These are phyloP conservation scores for Pelargonium fulgidum DNA, from an alignment of 441 rosid species.

Conservation along the genomic window DNA sequence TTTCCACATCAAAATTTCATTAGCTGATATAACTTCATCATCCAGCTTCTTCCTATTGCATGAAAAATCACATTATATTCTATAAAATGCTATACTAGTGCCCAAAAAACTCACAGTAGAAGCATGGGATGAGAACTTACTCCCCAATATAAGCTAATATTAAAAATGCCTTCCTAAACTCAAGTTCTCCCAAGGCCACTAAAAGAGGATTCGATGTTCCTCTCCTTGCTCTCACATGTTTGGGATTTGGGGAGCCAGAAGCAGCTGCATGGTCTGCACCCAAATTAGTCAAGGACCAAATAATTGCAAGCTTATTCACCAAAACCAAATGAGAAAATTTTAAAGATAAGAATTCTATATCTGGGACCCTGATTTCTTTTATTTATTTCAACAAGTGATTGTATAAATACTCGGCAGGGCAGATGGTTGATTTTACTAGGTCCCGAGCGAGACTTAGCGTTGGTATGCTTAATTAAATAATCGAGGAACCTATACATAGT, in stretches of 20 bases:
- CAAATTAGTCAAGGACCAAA: neutral
- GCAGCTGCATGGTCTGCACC: neutral
- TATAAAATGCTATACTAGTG: neutral
- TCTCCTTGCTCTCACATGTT: neutral
- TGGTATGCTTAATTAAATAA: no score
- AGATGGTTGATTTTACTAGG: no score
- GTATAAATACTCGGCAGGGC: no score
- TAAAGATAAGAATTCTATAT: neutral
- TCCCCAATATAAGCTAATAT: constrained; percentile 52
- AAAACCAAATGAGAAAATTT: neutral
- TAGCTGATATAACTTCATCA: constrained; percentile 30
- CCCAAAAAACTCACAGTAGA: constrained; percentile 10
- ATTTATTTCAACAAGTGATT: neutral
- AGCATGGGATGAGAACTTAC: constrained; percentile 29
- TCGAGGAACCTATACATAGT: no score
- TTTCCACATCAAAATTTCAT: constrained; percentile 35
- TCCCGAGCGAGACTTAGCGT: no score
- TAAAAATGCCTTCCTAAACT: constrained; percentile 59
- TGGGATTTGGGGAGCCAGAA: neutral
- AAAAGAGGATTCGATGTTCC: constrained; percentile 29
- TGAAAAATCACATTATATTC: neutral
- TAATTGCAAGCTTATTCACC: neutral
- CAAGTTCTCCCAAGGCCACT: constrained; percentile 55
- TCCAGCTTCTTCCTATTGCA: constrained; percentile 28
- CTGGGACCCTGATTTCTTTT: neutral